Evolutionary conservation across 2,329 filamentous ascomycete species (phyloP).

Genomic region (Calycina marina): DNA sequence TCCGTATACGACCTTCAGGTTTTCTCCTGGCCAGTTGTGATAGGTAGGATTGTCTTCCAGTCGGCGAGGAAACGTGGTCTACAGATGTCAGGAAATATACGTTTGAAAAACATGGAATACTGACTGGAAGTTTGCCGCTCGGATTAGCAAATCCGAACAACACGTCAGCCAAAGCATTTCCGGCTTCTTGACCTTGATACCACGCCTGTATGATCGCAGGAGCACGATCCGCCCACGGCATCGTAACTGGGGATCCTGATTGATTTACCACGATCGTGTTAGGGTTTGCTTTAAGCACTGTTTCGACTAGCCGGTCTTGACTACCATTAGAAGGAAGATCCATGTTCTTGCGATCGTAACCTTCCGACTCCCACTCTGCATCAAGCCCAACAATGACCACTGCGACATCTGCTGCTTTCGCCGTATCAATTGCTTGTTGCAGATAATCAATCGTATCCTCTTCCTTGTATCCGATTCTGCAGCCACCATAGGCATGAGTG

Average conservation of each 20-base stretch:
- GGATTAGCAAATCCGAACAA: conserved; percentile 49
- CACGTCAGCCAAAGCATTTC: conserved; percentile 53
- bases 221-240: conserved; percentile 54
- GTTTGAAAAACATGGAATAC: conserved; percentile 2
- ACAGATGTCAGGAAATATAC: conserved; percentile 5
- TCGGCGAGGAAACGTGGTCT: conserved; percentile 50
- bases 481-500: conserved; percentile 55
- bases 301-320: conserved; percentile 48
- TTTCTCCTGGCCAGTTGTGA: conserved; percentile 61
- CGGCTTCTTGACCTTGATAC: conserved; percentile 57
- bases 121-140: conserved; percentile 47
- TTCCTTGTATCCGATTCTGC: conserved; percentile 57
- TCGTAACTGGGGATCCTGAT: conserved; percentile 51
- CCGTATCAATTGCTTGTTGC: conserved; percentile 48
- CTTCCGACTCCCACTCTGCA: conserved; percentile 63
- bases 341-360: conserved; percentile 50
- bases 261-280: conserved; percentile 55
- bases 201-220: conserved; percentile 56
- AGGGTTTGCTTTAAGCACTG: conserved; percentile 46
- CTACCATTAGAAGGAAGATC: conserved; percentile 40
- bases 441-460: conserved; percentile 44
- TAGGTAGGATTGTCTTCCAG: conserved; percentile 55
- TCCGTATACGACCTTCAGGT: conserved; percentile 51
- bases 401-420: conserved; percentile 49
- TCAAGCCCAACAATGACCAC: conserved; percentile 56